Conservation (phyloP, 768 basidiomycete genomes). For the Pleurotus sapidus region DNA sequence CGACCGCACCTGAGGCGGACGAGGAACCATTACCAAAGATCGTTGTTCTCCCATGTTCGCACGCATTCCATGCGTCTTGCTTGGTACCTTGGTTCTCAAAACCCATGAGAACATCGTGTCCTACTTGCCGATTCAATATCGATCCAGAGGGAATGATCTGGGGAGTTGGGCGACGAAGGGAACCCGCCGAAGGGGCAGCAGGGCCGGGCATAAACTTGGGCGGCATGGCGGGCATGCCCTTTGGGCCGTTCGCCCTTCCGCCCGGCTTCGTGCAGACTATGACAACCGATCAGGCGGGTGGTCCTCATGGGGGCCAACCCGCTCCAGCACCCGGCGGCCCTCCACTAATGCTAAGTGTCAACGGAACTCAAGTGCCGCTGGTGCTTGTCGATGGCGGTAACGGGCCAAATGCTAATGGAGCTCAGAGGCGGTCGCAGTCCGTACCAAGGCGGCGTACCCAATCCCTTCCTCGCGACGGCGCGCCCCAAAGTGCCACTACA, state of each 20-base stretch:
- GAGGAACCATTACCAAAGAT: slow-evolving; percentile 36
- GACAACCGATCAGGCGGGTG: no score
- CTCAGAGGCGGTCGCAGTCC: slow-evolving; percentile 1
- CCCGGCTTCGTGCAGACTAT: no score
- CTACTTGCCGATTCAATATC: slow-evolving; percentile 80
- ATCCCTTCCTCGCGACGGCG: neutral
- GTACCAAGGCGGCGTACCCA: slow-evolving; percentile 3
- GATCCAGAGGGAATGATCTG: slow-evolving; percentile 76
- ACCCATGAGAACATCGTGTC: slow-evolving; percentile 77
- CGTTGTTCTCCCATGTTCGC: slow-evolving; percentile 74
- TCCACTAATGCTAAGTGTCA: neutral
- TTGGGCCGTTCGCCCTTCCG: neutral
- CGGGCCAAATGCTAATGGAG: neutral
- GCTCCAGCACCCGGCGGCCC: no score
- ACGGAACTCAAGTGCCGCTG: neutral
- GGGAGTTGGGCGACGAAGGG: slow-evolving; percentile 22
- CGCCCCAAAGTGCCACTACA: neutral
- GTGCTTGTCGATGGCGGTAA: neutral
- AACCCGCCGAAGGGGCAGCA: slow-evolving; percentile 1
- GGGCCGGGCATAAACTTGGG: neutral
- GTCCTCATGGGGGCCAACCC: no score
- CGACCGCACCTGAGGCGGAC: slow-evolving; percentile 8
- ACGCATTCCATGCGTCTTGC: slow-evolving; percentile 79
- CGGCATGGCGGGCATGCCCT: neutral
- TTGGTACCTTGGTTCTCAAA: slow-evolving; percentile 82